Base-by-base conservation (phyloP, 768 basidiomycete species). In the Auricularia sp. region DNA sequence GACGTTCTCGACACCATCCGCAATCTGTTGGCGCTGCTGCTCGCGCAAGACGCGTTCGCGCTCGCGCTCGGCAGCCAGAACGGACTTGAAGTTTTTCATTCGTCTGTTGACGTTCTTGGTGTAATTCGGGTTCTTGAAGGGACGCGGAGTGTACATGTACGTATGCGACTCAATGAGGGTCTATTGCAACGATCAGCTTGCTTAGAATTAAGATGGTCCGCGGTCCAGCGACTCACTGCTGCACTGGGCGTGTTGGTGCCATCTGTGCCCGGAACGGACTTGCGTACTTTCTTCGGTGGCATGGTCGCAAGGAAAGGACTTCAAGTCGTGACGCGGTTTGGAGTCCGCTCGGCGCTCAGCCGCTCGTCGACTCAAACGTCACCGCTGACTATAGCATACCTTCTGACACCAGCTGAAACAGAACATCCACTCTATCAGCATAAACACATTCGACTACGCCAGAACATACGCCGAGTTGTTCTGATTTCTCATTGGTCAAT, bases 61-160 rank as follows among this genome's bases (percentile, higher is more conserved):
- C 68, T 93, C 91, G 4, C 88, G 82, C 71, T 93, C 91, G 67
- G 90, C 87, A 0, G 82, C 81, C 23, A 93, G 77, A 1, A 93
- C 86, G 2, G 84, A 80, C 75, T 93, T 93, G 70, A 91, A 72
- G 68, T 91, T 90, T 78, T 90, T 91, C 23, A 88, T 84, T 23
- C 90, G 80, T 8, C 90, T 80, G 65, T 84, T 88, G 6, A 80
- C 70, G 68, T 90, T 90, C 74, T 87, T 90, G 6, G 78, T 78
- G 69, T 90, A 89, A 34, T 79, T 72, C 0, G 83, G 80, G 68
- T 87, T 90, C 74, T 93, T 93, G 78, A 93, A 93, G 0, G 90
- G 87, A 0, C 87, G 81, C 0, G 87, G 85, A 34, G 74, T 74
- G 64, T 90, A 83, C 2, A 88, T 76, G 69, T 87, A 88, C 0